Conservation (phyloP, 2,329 filamentous ascomycete genomes). For the Fusarium chlamydosporum region DNA sequence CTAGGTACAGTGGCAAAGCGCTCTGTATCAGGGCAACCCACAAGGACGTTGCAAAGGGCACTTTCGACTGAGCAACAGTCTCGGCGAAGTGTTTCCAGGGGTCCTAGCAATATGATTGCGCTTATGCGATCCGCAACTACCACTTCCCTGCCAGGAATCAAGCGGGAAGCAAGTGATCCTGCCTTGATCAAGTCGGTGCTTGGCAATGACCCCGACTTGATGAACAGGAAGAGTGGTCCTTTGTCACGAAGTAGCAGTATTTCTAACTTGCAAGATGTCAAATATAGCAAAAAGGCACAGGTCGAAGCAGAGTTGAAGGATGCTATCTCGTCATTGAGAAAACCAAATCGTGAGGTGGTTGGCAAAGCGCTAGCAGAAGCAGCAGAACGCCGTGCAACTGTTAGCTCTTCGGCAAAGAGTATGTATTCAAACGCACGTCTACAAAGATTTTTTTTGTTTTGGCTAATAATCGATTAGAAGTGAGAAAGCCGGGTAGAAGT, state of each 20-base stretch:
- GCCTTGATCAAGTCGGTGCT: constrained; percentile 65
- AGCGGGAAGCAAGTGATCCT: constrained; percentile 77
- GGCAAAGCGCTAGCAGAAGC: constrained; percentile 77
- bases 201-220: constrained; percentile 57
- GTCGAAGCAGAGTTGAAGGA: constrained; percentile 79
- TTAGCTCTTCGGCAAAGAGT: constrained; percentile 64
- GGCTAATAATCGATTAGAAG: constrained; percentile 60
- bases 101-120: constrained; percentile 70
- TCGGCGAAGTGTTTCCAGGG: constrained; percentile 68
- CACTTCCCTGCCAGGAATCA: constrained; percentile 71
- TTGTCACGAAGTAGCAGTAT: constrained; percentile 62
- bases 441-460: neutral
- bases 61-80: constrained; percentile 71
- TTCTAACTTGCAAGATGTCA: constrained; percentile 67
- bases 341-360: constrained; percentile 79
- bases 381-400: constrained; percentile 71
- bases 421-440: constrained; percentile 48
- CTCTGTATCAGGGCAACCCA: constrained; percentile 57
- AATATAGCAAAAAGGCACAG: constrained; percentile 74
- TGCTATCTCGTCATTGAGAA: constrained; percentile 80
- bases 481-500: constrained; percentile 64
- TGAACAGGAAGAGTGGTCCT: constrained; percentile 59
- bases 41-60: constrained; percentile 72
- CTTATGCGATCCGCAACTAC: constrained; percentile 78
- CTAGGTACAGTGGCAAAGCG: constrained; percentile 68